Conservation (phyloP, 306 rosid species). For the Dalbergia cochinchinensis region DNA sequence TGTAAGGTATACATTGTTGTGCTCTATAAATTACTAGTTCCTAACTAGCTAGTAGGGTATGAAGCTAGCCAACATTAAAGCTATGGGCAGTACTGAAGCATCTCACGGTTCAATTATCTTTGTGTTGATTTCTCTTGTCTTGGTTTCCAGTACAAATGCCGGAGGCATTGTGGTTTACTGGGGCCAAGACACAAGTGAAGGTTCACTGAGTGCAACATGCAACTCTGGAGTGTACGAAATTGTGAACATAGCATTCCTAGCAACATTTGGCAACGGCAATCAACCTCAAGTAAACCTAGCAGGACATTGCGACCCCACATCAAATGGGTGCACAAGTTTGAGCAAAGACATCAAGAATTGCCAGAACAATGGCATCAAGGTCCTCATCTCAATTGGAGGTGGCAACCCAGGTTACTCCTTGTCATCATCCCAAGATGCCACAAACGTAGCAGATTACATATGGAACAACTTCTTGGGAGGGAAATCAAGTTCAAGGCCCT, state of each 20-base stretch:
- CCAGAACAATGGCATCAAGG: conserved; percentile 60
- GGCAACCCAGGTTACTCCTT: conserved; percentile 57
- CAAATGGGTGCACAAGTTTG: conserved; percentile 44
- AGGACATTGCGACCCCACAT: conserved; percentile 52
- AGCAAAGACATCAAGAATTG: conserved; percentile 53
- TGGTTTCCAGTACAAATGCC: conserved; percentile 1
- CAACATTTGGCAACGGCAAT: conserved; percentile 39
- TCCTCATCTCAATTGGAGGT: conserved; percentile 73
- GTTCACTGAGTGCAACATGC: conserved; percentile 40
- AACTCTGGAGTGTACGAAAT: conserved; percentile 39
- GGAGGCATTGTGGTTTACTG: conserved; percentile 46
- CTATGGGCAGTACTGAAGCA: conserved; percentile 35
- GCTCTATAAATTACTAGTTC: conserved; percentile 44
- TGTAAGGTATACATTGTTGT: neutral
- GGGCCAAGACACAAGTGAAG: conserved; percentile 48
- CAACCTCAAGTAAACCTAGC: conserved; percentile 55
- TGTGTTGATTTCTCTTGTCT: neutral
- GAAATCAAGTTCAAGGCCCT: conserved; percentile 55
- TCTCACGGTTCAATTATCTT: neutral
- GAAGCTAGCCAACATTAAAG: neutral
- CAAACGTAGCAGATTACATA: conserved; percentile 52
- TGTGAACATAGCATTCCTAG: conserved; percentile 47
- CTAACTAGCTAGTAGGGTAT: neutral
- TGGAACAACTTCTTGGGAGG: conserved; percentile 73
- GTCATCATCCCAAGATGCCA: conserved; percentile 57